phyloP scores from a whole-genome alignment of 2,329 filamentous ascomycete genomes.

The Aspergillus novoparasiticus region DNA sequence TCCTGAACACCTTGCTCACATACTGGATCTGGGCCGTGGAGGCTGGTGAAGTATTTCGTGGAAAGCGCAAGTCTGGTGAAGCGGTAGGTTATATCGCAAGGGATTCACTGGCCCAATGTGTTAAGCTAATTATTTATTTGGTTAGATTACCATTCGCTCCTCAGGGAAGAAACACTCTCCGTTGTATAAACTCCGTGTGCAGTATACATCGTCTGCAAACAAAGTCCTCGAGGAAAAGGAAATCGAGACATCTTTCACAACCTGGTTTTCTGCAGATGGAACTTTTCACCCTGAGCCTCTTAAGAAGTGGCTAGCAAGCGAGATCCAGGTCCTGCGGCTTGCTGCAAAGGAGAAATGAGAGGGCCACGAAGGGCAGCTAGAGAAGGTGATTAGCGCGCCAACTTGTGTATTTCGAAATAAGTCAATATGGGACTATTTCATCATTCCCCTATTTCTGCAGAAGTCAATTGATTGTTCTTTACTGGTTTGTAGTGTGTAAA shows the following conservation, averaged over 20 bases:
- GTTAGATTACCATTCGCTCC: slow-evolving; percentile 71
- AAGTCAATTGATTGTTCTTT: background rate
- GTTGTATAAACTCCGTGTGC: slow-evolving; percentile 73
- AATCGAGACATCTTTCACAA: slow-evolving; percentile 60
- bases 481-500: background rate
- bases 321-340: slow-evolving; percentile 57
- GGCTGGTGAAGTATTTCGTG: slow-evolving; percentile 78
- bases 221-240: slow-evolving; percentile 49
- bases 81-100: slow-evolving; percentile 46
- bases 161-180: slow-evolving; percentile 78
- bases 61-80: slow-evolving; percentile 68
- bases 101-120: background rate
- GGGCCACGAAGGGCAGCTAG: slow-evolving; percentile 18
- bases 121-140: slow-evolving; percentile 9
- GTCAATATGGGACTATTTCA: background rate
- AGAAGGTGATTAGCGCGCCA: background rate
- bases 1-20: slow-evolving; percentile 76
- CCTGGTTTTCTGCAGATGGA: slow-evolving; percentile 62
- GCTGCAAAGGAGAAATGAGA: slow-evolving; percentile 45
- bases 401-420: background rate
- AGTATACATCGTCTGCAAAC: slow-evolving; percentile 42
- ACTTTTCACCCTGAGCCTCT: slow-evolving; percentile 64
- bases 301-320: slow-evolving; percentile 62
- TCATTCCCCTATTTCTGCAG: background rate
- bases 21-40: slow-evolving; percentile 86